Percentiles rank a stretch among this genome's conserved stretches.
Conservation (phyloP, 2,329 filamentous ascomycete genomes). For the Colletotrichum ledebouriae region DNA sequence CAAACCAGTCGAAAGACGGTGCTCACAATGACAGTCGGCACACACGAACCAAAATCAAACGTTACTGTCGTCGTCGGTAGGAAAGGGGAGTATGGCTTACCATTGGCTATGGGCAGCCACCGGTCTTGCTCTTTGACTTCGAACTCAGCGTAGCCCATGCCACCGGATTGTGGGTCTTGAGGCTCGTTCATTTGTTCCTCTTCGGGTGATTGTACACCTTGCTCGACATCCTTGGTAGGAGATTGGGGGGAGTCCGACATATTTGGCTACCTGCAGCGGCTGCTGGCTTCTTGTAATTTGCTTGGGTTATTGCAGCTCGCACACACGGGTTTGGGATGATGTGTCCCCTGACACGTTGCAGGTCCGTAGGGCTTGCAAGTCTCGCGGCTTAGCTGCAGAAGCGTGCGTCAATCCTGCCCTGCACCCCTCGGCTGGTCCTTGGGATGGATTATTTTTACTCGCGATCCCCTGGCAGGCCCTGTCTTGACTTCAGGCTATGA, state of each 20-base stretch:
- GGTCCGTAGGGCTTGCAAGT: conserved; percentile 66
- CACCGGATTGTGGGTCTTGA: conserved; percentile 82
- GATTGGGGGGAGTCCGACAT: conserved; percentile 91
- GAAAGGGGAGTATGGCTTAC: conserved; percentile 74
- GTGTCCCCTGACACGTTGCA: conserved; percentile 75
- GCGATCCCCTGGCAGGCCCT: conserved; percentile 51
- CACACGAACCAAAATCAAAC: conserved; percentile 60
- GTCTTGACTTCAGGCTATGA: conserved; percentile 61
- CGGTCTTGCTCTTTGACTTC: conserved; percentile 99
- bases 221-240: conserved; percentile 95
- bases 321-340: conserved; percentile 69
- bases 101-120: conserved; percentile 99
- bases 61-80: conserved; percentile 23
- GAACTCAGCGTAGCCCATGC: conserved; percentile 84
- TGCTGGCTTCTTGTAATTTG: conserved; percentile 72
- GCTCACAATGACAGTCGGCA: conserved; percentile 28
- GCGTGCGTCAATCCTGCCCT: conserved; percentile 66
- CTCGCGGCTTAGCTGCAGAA: conserved; percentile 67
- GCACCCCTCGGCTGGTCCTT: conserved; percentile 33
- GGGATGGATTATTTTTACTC: conserved; percentile 49
- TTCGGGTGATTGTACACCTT: conserved; percentile 91
- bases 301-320: conserved; percentile 66
- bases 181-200: conserved; percentile 95
- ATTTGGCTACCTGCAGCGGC: conserved; percentile 81
- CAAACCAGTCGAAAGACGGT: conserved; percentile 12